These are phyloP conservation scores for Suhomyces prunicola DNA, from an alignment of 805 yeast genomes.

Conservation along the genomic window DNA sequence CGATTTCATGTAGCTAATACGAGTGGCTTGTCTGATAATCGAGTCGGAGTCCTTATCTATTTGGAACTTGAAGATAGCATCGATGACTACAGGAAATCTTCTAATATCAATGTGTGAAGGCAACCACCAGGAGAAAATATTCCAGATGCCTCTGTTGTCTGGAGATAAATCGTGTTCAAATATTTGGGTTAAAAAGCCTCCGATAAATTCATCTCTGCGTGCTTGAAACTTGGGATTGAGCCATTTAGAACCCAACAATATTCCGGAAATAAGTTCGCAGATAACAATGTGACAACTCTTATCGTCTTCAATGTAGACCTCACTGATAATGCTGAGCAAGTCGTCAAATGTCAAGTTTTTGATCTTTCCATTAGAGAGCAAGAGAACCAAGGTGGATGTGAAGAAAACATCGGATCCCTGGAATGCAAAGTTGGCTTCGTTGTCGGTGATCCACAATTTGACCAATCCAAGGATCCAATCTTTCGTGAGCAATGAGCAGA, in stretches of 20 bases:
- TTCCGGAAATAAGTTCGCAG: constrained; percentile 67
- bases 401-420: constrained; percentile 63
- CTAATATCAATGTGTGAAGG: constrained; percentile 66
- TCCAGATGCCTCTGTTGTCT: constrained; percentile 73
- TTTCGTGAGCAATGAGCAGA: constrained; percentile 47
- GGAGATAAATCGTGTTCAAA: constrained; percentile 64
- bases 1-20: constrained; percentile 54
- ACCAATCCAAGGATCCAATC: constrained; percentile 58
- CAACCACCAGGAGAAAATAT: constrained; percentile 69
- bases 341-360: constrained; percentile 48
- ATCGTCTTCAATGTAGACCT: constrained; percentile 59
- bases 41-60: constrained; percentile 52
- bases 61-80: constrained; percentile 44
- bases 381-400: constrained; percentile 46
- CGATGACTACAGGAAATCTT: constrained; percentile 54
- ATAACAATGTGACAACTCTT: constrained; percentile 72
- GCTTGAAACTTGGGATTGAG: constrained; percentile 32
- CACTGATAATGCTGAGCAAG: constrained; percentile 47
- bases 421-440: constrained; percentile 66
- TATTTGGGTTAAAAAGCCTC: constrained; percentile 41
- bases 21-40: constrained; percentile 62
- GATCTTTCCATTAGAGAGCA: constrained; percentile 45
- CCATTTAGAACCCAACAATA: constrained; percentile 49
- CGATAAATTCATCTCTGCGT: constrained; percentile 46
- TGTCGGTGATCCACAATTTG: constrained; percentile 56